Percentiles rank a stretch among this genome's conserved stretches.
phyloP scores from a whole-genome alignment of 768 basidiomycete genomes.

The Macrolepiota fuliginosa region DNA sequence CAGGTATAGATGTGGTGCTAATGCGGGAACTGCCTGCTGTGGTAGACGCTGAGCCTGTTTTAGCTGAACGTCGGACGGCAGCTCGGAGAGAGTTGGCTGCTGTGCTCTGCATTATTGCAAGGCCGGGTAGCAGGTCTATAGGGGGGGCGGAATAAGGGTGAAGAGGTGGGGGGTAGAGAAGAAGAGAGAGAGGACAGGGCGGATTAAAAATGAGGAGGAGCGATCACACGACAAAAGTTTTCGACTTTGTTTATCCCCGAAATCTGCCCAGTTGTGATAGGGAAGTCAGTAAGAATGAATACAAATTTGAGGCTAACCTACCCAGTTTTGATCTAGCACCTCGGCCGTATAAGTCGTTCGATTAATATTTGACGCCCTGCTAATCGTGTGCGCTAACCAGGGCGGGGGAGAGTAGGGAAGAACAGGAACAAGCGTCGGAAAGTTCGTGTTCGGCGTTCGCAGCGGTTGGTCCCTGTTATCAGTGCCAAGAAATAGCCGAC shows the following conservation, averaged over 20 bases:
- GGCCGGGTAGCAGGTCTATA: background rate
- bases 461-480: background rate
- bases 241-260: conserved; percentile 2
- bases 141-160: conserved; percentile 4
- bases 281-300: background rate
- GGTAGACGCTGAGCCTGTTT: conserved; percentile 9
- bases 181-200: conserved; percentile 5
- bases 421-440: background rate
- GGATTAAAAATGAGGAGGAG: background rate
- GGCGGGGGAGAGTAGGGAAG: background rate
- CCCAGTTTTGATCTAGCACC: background rate
- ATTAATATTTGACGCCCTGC: background rate
- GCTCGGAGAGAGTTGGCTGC: conserved; percentile 13
- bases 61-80: conserved; percentile 15
- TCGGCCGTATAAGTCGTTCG: background rate
- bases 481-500: background rate
- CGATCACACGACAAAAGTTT: background rate
- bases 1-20: conserved; percentile 3
- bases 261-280: background rate
- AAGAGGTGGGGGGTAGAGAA: conserved; percentile 11
- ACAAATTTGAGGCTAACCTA: background rate
- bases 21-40: conserved; percentile 15
- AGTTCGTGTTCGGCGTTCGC: background rate
- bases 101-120: conserved; percentile 18
- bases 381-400: background rate